phyloP scores from a whole-genome alignment of 306 rosid species.

The Gleditsia sinensis region DNA sequence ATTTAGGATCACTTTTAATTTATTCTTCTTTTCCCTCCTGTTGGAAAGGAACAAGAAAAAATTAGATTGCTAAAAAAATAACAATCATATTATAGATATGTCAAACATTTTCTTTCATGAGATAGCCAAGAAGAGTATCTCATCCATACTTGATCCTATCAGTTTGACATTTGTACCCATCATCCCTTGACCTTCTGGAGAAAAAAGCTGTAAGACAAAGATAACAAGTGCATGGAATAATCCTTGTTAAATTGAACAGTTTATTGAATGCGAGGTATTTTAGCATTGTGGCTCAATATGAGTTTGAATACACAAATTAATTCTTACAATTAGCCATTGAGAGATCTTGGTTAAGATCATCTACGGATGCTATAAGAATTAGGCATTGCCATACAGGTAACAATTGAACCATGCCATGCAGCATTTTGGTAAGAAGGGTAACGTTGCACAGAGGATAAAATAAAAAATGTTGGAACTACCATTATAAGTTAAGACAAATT shows the following conservation, averaged over 20 bases:
- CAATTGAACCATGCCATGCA: not conserved
- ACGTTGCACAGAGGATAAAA: not conserved
- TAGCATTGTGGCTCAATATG: not conserved
- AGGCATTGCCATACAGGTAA: not conserved
- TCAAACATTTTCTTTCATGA: constrained; percentile 23
- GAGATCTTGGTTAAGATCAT: not conserved
- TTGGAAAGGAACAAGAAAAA: not conserved
- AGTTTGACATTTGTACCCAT: not conserved
- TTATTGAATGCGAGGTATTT: not conserved
- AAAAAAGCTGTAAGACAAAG: constrained; percentile 3
- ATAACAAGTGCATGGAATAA: constrained; percentile 7
- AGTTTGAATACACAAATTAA: constrained; percentile 12
- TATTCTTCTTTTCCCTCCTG: not conserved
- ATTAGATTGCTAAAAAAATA: not conserved
- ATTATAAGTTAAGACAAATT: not conserved
- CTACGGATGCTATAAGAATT: not conserved
- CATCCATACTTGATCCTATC: not conserved
- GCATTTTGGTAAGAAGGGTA: not conserved
- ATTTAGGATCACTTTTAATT: not conserved
- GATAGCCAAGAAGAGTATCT: constrained; percentile 5
- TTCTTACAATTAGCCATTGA: not conserved
- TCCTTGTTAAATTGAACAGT: not conserved
- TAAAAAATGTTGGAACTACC: not conserved
- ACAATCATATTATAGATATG: not conserved
- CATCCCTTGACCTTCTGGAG: constrained; percentile 5